phyloP scores from a whole-genome alignment of 306 rosid genomes.

The Vachellia collinsii region DNA sequence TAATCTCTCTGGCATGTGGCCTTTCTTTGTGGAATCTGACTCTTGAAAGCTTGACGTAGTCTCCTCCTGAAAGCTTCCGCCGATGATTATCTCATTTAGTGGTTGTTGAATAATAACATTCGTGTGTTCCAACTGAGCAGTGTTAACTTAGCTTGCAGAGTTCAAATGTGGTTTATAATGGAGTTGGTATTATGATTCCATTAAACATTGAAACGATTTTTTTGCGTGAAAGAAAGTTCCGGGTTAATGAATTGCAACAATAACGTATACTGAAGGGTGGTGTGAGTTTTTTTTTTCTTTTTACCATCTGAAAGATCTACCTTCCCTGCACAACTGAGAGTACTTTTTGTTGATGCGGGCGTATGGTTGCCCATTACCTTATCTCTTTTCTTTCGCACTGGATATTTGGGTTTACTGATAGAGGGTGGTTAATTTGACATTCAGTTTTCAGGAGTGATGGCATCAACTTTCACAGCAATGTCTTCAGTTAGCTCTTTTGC shows the following conservation, averaged over 20 bases:
- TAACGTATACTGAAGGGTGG: background rate
- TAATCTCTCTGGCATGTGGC: background rate
- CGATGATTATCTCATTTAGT: background rate
- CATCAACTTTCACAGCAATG: constrained; percentile 72
- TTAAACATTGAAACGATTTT: background rate
- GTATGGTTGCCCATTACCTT: background rate
- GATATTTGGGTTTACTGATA: background rate
- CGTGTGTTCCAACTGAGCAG: background rate
- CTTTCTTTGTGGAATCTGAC: background rate
- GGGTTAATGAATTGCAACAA: background rate
- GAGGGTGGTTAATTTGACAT: background rate
- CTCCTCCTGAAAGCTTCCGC: background rate
- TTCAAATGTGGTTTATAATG: background rate
- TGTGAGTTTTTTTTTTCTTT: background rate
- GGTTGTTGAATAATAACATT: background rate
- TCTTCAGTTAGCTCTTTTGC: constrained; percentile 60
- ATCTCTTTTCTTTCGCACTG: background rate
- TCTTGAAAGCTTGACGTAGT: background rate
- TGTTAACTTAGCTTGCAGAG: background rate
- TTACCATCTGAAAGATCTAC: background rate
- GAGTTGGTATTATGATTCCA: background rate
- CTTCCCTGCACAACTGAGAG: too few relatives aligned
- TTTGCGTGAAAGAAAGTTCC: background rate
- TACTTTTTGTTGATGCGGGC: background rate
- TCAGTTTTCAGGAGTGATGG: constrained; percentile 53